phyloP scores from a whole-genome alignment of 192 early-diverging fungal genomes.

The Mortierella antarctica region DNA sequence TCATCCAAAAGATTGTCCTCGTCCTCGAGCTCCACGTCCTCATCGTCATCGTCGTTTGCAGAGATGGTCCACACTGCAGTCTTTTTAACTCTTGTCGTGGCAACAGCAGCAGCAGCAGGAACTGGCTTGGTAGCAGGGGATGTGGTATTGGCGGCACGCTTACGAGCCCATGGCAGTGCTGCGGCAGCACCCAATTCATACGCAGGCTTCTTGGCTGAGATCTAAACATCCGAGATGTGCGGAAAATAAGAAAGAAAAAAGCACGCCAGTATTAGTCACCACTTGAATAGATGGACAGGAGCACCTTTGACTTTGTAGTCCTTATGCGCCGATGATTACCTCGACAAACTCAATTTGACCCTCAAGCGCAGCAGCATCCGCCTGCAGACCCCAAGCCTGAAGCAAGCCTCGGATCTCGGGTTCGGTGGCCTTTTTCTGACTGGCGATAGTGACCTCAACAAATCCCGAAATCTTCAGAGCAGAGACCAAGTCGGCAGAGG shows the following conservation, averaged over 20 bases:
- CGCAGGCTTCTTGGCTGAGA: constrained; percentile 77
- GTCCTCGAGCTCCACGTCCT: constrained; percentile 85
- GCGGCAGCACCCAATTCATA: constrained; percentile 90
- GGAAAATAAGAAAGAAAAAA: constrained; percentile 5
- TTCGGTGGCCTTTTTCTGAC: constrained; percentile 54
- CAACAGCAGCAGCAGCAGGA: constrained; percentile 34
- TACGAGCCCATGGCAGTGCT: constrained; percentile 84
- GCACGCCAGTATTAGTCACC: background rate
- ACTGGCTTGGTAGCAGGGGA: constrained; percentile 26
- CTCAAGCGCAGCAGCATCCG: constrained; percentile 53
- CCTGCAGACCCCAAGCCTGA: constrained; percentile 67
- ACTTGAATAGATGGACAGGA: constrained; percentile 1
- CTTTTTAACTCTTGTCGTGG: constrained; percentile 39
- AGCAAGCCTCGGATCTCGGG: constrained; percentile 59
- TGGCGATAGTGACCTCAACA: constrained; percentile 67
- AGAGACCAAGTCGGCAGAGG: constrained; percentile 65
- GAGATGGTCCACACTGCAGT: constrained; percentile 79
- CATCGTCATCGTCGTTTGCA: constrained; percentile 73
- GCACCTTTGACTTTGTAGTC: background rate
- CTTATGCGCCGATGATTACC: constrained; percentile 1
- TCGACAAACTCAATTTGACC: constrained; percentile 56
- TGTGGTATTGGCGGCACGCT: constrained; percentile 50
- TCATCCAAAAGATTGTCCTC: constrained; percentile 91
- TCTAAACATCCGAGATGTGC: constrained; percentile 11
- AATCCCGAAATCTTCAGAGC: constrained; percentile 89